Base-by-base conservation (phyloP, 345 rosid genomes). In the Gossypium thurberi region DNA sequence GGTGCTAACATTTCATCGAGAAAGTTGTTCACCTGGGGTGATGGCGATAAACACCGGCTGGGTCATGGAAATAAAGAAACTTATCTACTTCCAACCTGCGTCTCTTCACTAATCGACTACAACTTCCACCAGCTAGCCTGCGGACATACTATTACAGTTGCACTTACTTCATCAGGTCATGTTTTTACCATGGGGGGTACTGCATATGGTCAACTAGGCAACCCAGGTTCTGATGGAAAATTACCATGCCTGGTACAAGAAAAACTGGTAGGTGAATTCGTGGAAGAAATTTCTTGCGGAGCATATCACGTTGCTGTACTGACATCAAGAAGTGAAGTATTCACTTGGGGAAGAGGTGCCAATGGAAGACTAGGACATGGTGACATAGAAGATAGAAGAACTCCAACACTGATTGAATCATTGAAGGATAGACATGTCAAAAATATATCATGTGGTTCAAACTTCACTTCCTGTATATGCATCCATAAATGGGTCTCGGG, bases 401-500 rank as follows among this genome's bases (percentile, higher is more conserved):
- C 77, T 11, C 98, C 99, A 53, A 91, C 96, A 3, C 57, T 92
- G 75, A 89, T 95, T 20, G 98, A 95, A 84, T 87, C 97, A 53
- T 72, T 95, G 26, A 89, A 74, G 82, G 99, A 95, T 60, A 81
- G 90, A 62, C 93, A 91, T 81, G 98, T 95, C 44, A 95, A 95
- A 75, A 95, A 84, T 68, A 84, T 95, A 82, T 88, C 97, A 40
- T 95, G 99, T 65, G 99, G 98, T 66, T 88, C 98, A 6, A 95
- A 91, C 85, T 92, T 91, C 70, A 87, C 97, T 48, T 88, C 99
- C 48, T 84, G 94, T 71, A 91, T 95, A 74, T 95, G 97, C 80
- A 90, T 89, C 74, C 99, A 92, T 78, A 95, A 95, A 72, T 95
- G 99, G 99, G 93, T 92, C 56, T 95, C 98, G 0, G 98, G 97